Evolutionary conservation across 306 rosid genomes (phyloP).

Genomic region (Dalbergia cochinchinensis): DNA sequence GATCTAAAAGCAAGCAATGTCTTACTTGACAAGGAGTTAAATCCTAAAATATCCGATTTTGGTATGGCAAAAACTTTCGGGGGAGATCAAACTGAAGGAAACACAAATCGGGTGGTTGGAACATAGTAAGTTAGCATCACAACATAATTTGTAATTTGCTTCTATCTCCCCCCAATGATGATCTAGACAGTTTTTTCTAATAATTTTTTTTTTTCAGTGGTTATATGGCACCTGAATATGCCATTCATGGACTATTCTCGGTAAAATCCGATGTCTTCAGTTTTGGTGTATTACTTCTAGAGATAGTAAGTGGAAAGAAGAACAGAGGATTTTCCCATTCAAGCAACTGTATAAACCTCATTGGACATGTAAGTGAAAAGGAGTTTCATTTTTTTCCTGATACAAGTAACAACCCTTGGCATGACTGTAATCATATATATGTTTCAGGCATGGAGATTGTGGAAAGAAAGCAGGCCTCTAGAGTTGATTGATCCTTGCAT

Average conservation of each 20-base stretch:
- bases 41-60: slow-evolving; percentile 49
- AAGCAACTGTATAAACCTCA: slow-evolving; percentile 27
- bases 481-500: slow-evolving; percentile 54
- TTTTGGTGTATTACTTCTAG: slow-evolving; percentile 42
- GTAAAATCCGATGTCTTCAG: slow-evolving; percentile 50
- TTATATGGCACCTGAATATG: slow-evolving; percentile 54
- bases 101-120: slow-evolving; percentile 49
- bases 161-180: not conserved
- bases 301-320: slow-evolving; percentile 51
- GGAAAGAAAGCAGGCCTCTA: slow-evolving; percentile 43
- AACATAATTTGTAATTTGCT: not conserved
- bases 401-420: not conserved
- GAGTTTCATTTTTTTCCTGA: not conserved
- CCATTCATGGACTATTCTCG: slow-evolving; percentile 46
- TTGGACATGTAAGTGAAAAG: slow-evolving; percentile 46
- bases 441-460: slow-evolving; percentile 49
- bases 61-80: slow-evolving; percentile 55
- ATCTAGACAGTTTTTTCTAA: not conserved
- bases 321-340: slow-evolving; percentile 45
- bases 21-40: slow-evolving; percentile 44
- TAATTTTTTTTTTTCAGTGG: slow-evolving; percentile 37
- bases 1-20: slow-evolving; percentile 51
- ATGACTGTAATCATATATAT: not conserved
- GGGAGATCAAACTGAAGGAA: slow-evolving; percentile 49
- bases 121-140: slow-evolving; percentile 48